phyloP scores from a whole-genome alignment of 192 early-diverging fungal genomes.

The Funneliformis geosporum region DNA sequence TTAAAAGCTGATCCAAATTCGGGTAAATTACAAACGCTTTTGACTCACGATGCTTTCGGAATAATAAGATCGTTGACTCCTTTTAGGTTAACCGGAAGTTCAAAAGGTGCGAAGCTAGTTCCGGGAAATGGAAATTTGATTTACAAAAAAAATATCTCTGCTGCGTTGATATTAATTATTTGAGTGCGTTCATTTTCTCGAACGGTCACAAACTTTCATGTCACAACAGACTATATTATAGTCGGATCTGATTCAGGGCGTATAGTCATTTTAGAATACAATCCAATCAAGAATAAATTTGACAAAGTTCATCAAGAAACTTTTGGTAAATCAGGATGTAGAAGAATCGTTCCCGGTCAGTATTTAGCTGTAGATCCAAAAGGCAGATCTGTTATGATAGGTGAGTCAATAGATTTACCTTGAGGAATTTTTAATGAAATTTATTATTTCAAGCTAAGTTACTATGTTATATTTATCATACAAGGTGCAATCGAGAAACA shows the following conservation, averaged over 20 bases:
- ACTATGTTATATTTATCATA: not conserved
- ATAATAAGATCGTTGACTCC: slow-evolving; percentile 77
- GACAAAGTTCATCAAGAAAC: slow-evolving; percentile 88
- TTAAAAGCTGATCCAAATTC: slow-evolving; percentile 73
- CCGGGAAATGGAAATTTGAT: not conserved
- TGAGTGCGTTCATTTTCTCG: too few relatives aligned
- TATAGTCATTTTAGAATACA: slow-evolving; percentile 89
- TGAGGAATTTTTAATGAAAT: not conserved
- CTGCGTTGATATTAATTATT: not conserved
- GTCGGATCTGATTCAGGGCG: slow-evolving; percentile 90
- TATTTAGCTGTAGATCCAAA: slow-evolving; percentile 95
- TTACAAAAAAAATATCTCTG: not conserved
- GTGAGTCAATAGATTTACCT: slow-evolving; percentile 36
- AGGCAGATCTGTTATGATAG: slow-evolving; percentile 94
- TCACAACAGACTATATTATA: slow-evolving; percentile 79
- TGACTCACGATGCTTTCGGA: slow-evolving; percentile 83
- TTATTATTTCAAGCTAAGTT: not conserved
- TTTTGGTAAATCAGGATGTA: slow-evolving; percentile 88
- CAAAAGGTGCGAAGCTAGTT: slow-evolving; percentile 66
- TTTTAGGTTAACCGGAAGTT: slow-evolving; percentile 87
- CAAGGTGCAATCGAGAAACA: slow-evolving; percentile 88
- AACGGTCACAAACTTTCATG: not conserved
- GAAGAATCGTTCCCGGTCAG: slow-evolving; percentile 91
- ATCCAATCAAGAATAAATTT: slow-evolving; percentile 70
- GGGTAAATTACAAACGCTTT: slow-evolving; percentile 74